Evolutionary conservation across 2,329 filamentous ascomycete genomes (phyloP).

Genomic region (Trichophyton schoenleinii): DNA sequence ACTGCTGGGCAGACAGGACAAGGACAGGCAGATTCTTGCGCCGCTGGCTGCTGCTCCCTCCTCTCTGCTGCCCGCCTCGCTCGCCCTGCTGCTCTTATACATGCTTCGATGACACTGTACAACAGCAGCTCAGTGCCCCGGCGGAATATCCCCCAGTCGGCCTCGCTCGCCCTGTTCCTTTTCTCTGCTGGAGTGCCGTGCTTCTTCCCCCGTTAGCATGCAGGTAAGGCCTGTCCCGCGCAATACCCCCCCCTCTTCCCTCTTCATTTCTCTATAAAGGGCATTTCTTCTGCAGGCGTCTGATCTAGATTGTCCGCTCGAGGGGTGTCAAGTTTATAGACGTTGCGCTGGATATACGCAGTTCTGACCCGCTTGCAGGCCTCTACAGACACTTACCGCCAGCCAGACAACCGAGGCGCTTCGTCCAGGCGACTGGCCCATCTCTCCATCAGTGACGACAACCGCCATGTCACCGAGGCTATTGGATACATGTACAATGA

Average conservation of each 20-base stretch:
- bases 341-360: background rate
- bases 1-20: background rate
- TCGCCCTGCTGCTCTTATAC: constrained; percentile 10
- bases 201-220: constrained; percentile 13
- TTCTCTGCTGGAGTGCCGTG: constrained; percentile 15
- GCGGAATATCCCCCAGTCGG: constrained; percentile 23
- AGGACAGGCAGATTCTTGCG: background rate
- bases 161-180: constrained; percentile 16
- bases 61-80: background rate
- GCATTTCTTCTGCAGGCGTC: too few relatives aligned
- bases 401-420: background rate
- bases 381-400: background rate
- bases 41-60: background rate
- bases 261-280: too few relatives aligned
- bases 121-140: constrained; percentile 18
- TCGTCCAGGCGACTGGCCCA: constrained; percentile 29
- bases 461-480: constrained; percentile 86
- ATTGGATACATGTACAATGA: constrained; percentile 85
- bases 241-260: background rate
- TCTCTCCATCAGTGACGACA: constrained; percentile 70
- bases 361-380: background rate
- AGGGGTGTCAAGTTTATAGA: background rate
- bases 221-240: background rate
- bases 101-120: constrained; percentile 32
- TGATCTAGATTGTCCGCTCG: background rate